A percentile compares a stretch with the other conserved stretches of the same genome.
Conservation (phyloP, 805 yeast species). For the Schwanniomyces polymorphus region DNA sequence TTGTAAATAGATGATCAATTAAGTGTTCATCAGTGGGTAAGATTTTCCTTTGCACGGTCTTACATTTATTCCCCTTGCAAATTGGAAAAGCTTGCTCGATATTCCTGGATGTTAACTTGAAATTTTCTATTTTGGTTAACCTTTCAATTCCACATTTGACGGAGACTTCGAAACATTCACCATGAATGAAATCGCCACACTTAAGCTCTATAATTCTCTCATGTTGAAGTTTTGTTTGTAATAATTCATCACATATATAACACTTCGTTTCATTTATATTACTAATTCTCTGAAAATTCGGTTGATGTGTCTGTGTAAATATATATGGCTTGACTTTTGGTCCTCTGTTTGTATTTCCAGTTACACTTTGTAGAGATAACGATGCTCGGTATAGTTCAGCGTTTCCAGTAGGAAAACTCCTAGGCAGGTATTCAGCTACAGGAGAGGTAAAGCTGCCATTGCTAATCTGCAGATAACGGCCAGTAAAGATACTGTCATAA, state of each 20-base stretch:
- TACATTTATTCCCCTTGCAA: conserved; percentile 7
- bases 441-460: background rate
- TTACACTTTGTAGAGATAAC: conserved; percentile 5
- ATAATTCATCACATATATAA: conserved; percentile 53
- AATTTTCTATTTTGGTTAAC: background rate
- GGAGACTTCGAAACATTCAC: conserved; percentile 50
- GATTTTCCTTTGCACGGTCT: background rate
- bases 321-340: conserved; percentile 25
- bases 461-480: background rate
- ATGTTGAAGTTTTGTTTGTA: conserved; percentile 43
- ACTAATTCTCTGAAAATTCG: conserved; percentile 4
- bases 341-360: conserved; percentile 10
- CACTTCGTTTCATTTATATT: conserved; percentile 22
- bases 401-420: background rate
- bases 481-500: conserved; percentile 1
- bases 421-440: background rate
- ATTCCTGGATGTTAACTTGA: background rate
- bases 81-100: conserved; percentile 5
- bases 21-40: conserved; percentile 7
- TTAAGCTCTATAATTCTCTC: conserved; percentile 48
- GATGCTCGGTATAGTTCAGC: background rate
- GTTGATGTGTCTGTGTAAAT: conserved; percentile 16
- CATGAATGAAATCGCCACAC: conserved; percentile 61
- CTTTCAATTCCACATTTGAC: conserved; percentile 7
- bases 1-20: conserved; percentile 5